Evolutionary conservation across 1,284 basidiomycete genomes (phyloP), one percentile per base, ranked within the genome.

Genomic region (Moesziomyces parantarcticus): DNA sequence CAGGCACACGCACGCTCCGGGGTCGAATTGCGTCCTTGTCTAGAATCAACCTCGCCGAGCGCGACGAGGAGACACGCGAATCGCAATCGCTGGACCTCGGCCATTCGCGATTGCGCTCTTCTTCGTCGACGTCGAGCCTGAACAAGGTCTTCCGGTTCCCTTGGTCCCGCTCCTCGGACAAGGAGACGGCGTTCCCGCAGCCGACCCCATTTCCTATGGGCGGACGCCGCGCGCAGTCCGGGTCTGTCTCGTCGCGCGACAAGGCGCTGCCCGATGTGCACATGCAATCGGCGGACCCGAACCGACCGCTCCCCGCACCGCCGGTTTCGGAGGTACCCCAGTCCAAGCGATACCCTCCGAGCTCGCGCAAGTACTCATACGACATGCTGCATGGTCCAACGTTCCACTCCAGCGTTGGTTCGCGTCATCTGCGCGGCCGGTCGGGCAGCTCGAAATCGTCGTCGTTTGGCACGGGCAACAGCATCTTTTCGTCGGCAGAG

Each of bases 111-210:
- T 16, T 64, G 36, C 53, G 67, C 45, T 47, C 68, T 13, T 61
- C 61, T 0, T 65, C 58, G 39, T 71, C 68, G 23, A 58, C 56
- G 5, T 49, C 54, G 39, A 71, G 62, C 50, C 41, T 71, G 25
- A 65, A 61, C 52, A 71, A 58, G 51, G 50, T 65, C 20, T 71
- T 71, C 52, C 62, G 68, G 45, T 71, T 71, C 50, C 62, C 68
- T 1, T 62, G 68, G 55, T 56, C 58, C 16, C 58, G 52, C 25
- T 48, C 65, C 3, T 47, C 53, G 22, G 61, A 64, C 32, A 66
- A 58, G 43, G 50, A 52, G 23, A 26, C 13, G n/a, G 25, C 16
- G 3, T 58, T 54, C 39, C 52, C 69, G 3, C 46, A 62, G 26
- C 59, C 59, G 6, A 63, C 52, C 1, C 55, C 63, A 18, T 71